Base-by-base conservation (phyloP, 177 flowering plant species). In the Vitis hybrid region DNA sequence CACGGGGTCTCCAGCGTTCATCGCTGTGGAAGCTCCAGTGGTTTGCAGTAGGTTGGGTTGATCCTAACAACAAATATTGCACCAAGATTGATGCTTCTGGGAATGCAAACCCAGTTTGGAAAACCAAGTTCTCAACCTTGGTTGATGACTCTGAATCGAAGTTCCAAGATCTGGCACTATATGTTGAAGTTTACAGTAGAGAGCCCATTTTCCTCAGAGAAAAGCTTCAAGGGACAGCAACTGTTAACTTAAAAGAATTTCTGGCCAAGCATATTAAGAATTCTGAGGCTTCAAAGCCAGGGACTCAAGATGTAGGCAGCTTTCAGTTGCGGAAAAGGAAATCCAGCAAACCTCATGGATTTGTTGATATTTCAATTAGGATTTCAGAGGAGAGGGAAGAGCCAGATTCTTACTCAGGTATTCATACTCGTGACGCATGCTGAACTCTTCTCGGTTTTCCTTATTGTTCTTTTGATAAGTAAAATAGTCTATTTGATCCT, bases 31-130 rank as follows among this genome's bases (percentile, higher is more conserved):
- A 85, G 86, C 89, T 71, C 51, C 98, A 94, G 32, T 92, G 97
- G 95, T 94, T 74, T 69, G 97, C 95, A 1, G 97, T 94, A 15
- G 95, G 88, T 14, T 92, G 97, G 97, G 81, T 92, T 67, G 88
- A 92, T 73, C 91, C 91, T 0, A 79, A 84, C 48, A 77, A 80
- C 81, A 92, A 90, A 65, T 92, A 91, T 69, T 89, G 93, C 79
- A 87, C 95, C 71, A 91, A 80, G 73, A 80, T 94, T 50, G 90
- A 88, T 74, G 74, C 82, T 54, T 83, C 90, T 8, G 89, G 91
- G 7, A 87, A 83, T 70, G 73, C 82, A 13, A 92, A 84, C 68
- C 97, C 98, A 0, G 73, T 74, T 10, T 94, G 97, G 97, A 94
- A 79, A 66, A 94, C 97, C 64, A 92, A 91, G 83, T 94, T 94